Conservation (phyloP, 2,329 filamentous ascomycete genomes). For the Pseudogymnoascus sp. region DNA sequence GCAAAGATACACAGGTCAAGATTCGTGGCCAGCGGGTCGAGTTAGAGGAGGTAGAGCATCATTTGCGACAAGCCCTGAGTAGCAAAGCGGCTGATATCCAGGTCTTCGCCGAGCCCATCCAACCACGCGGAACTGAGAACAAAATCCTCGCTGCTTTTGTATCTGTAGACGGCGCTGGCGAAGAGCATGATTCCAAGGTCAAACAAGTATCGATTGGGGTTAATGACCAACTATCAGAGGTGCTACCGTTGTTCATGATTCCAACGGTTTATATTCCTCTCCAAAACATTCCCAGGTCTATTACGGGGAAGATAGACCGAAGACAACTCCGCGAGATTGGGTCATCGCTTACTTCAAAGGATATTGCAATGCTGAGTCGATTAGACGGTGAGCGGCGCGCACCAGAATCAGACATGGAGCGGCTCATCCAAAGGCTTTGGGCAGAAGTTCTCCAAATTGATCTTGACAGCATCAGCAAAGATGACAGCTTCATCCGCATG, state of each 20-base stretch:
- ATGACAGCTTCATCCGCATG: slow-evolving; percentile 30
- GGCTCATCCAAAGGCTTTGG: slow-evolving; percentile 31
- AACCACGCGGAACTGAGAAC: not conserved
- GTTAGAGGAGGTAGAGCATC: slow-evolving; percentile 45
- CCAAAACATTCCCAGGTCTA: slow-evolving; percentile 22
- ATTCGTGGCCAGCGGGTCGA: slow-evolving; percentile 56
- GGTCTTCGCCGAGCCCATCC: not conserved
- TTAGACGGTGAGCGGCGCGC: not conserved
- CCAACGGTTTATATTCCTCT: slow-evolving; percentile 27
- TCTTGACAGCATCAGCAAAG: slow-evolving; percentile 21
- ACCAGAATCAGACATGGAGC: not conserved
- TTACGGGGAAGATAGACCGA: slow-evolving; percentile 28
- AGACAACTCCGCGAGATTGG: slow-evolving; percentile 7
- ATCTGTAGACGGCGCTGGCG: not conserved
- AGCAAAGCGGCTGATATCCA: not conserved
- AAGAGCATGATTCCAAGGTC: not conserved
- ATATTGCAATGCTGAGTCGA: not conserved
- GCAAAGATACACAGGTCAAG: slow-evolving; percentile 57
- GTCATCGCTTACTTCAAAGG: slow-evolving; percentile 3
- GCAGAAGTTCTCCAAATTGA: slow-evolving; percentile 33
- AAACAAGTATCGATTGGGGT: not conserved
- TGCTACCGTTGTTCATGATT: slow-evolving; percentile 27
- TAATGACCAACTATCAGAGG: not conserved
- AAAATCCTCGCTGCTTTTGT: not conserved
- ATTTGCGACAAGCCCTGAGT: not conserved